Evolutionary conservation across 805 yeast species (phyloP), one percentile per base, ranked within the genome.

Genomic region (Metschnikowia cerradonensis): DNA sequence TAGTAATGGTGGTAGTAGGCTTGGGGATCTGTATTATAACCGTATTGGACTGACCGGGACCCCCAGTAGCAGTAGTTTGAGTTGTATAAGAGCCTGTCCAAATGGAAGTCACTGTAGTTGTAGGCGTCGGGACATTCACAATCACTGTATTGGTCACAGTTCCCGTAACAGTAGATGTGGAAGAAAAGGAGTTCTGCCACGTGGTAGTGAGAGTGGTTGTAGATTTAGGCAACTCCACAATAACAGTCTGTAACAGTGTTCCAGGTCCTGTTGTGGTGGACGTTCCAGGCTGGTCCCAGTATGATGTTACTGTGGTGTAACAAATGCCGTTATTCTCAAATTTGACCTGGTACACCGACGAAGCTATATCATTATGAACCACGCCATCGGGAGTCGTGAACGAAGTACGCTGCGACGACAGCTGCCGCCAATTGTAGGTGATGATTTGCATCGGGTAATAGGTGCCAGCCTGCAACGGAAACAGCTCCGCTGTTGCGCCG

Each of bases 151-250:
- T 15, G 0, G 34, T 32, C 13, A 14, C 17, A 5, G 11, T 19
- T 4, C 43, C 47, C 3, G 47, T 36, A 7, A 13, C 23, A 14
- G 17, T 32, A 13, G 47, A 38, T 19, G 46, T 50, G 7, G 49
- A 31, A 14, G 52, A 47, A 31, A 56, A 50, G 10, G 59, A 35
- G 22, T 50, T 45, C 4, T 41, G 34, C 53, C 58, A 59, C 5
- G 62, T 54, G 33, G 40, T 33, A 1, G 65, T 59, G 14, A 35
- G 39, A 1, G 63, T 61, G 2, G 37, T 35, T 3, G 51, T 47
- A 0, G 60, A 57, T 37, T 47, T 52, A 4, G 66, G 65, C 14
- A 54, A 55, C 6, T 59, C 53, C 1, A 61, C 57, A 4, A 54
- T 31, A 4, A 50, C 46, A 3, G 49, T 48, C 30, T 26, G 30